A percentile compares a stretch with the other conserved stretches of the same genome.
These are phyloP conservation scores for Medicago arabica DNA, from an alignment of 306 rosid species.

Conservation along the genomic window DNA sequence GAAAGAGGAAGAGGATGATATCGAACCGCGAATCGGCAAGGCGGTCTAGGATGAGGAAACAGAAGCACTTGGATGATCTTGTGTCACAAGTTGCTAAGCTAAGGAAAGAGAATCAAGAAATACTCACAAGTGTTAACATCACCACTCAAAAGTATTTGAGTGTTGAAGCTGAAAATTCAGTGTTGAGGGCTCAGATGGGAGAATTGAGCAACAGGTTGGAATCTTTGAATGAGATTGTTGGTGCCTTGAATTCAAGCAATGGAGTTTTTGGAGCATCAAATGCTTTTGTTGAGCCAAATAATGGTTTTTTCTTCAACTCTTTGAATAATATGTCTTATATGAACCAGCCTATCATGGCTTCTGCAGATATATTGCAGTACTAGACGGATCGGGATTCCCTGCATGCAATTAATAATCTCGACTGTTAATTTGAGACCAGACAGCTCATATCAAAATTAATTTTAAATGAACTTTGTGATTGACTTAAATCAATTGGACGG, in stretches of 20 bases:
- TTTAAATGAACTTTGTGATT: no score
- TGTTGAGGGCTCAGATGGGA: constrained; percentile 73
- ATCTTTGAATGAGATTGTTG: constrained; percentile 68
- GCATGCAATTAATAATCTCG: neutral
- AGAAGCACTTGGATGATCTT: constrained; percentile 89
- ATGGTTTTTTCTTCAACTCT: constrained; percentile 57
- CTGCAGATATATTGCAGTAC: constrained; percentile 60
- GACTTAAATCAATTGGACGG: no score
- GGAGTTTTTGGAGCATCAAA: constrained; percentile 38
- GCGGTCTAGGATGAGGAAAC: constrained; percentile 89
- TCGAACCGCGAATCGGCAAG: constrained; percentile 96
- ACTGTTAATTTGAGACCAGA: neutral
- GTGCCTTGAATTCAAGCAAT: constrained; percentile 47
- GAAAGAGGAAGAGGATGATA: constrained; percentile 92
- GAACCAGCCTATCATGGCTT: constrained; percentile 76
- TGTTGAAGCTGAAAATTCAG: constrained; percentile 80
- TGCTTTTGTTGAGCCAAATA: constrained; percentile 49
- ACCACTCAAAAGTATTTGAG: constrained; percentile 65
- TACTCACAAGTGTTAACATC: constrained; percentile 57
- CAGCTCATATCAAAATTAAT: no score
- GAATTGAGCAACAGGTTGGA: constrained; percentile 71
- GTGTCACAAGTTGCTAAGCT: constrained; percentile 65
- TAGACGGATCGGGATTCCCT: constrained; percentile 28
- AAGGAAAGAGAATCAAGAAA: constrained; percentile 75
- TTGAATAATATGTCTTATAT: constrained; percentile 48